These are phyloP conservation scores for Salmacisia buchloeana DNA, from an alignment of 1,284 basidiomycete species.

Conservation along the genomic window DNA sequence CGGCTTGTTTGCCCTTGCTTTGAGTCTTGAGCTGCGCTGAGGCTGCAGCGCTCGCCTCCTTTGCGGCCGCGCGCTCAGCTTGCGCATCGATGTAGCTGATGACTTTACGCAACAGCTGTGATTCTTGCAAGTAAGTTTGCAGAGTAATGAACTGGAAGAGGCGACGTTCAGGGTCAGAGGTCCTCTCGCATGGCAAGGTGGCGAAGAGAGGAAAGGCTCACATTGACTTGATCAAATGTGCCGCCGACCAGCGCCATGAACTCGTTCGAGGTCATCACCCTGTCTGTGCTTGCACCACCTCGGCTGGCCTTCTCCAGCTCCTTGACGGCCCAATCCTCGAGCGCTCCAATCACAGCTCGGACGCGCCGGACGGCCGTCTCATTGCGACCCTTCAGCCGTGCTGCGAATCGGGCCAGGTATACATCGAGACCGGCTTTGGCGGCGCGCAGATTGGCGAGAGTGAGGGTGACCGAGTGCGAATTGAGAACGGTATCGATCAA, in stretches of 20 bases:
- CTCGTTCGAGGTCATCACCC: conserved; percentile 63
- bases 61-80: conserved; percentile 20
- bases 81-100: conserved; percentile 7
- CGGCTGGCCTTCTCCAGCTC: neutral
- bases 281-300: conserved; percentile 34
- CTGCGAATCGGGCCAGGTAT: conserved; percentile 75
- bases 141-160: conserved; percentile 58
- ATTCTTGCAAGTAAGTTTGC: conserved; percentile 73
- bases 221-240: conserved; percentile 66
- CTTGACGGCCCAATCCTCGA: neutral
- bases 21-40: conserved; percentile 65
- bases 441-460: conserved; percentile 59
- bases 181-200: neutral
- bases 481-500: conserved; percentile 70
- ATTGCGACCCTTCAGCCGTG: conserved; percentile 68
- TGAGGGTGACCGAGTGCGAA: conserved; percentile 70
- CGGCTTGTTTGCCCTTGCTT: conserved; percentile 43
- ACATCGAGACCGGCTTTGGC: conserved; percentile 72
- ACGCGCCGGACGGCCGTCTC: conserved; percentile 41
- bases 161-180: neutral
- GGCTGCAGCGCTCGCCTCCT: conserved; percentile 67
- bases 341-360: neutral
- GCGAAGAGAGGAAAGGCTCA: conserved; percentile 44
- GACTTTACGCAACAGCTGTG: conserved; percentile 65
- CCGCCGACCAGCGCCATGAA: conserved; percentile 67